Conservation (phyloP, 2,329 filamentous ascomycete species). For the Meredithiella fracta region DNA sequence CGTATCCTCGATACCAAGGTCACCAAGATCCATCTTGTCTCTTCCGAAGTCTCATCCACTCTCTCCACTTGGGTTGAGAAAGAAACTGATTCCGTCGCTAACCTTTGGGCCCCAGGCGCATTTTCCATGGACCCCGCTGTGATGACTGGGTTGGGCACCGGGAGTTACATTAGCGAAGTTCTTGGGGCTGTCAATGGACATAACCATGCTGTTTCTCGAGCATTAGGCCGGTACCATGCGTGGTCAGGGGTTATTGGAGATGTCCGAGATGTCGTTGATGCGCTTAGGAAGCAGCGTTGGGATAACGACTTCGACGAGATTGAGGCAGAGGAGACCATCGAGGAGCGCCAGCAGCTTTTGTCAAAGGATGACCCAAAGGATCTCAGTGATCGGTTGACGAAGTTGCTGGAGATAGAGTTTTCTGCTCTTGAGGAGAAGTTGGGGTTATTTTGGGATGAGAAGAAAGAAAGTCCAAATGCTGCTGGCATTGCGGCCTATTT, state of each 20-base stretch:
- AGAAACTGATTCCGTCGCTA: conserved; percentile 31
- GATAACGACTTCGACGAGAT: conserved; percentile 59
- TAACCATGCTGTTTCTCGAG: conserved; percentile 46
- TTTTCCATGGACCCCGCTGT: conserved; percentile 50
- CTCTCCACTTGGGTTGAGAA: conserved; percentile 44
- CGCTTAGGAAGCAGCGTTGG: conserved; percentile 53
- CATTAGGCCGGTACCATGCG: conserved; percentile 46
- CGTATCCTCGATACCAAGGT: conserved; percentile 47
- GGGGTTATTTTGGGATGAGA: conserved; percentile 31
- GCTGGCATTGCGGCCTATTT: conserved; percentile 47
- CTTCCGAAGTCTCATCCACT: conserved; percentile 44
- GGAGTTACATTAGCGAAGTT: conserved; percentile 52
- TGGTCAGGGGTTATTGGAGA: conserved; percentile 64
- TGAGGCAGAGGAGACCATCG: conserved; percentile 55
- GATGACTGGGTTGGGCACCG: conserved; percentile 25
- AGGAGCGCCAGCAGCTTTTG: conserved; percentile 48
- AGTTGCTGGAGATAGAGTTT: conserved; percentile 40
- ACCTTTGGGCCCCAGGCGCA: conserved; percentile 46
- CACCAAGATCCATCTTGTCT: conserved; percentile 46
- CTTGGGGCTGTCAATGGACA: conserved; percentile 55
- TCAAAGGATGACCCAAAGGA: conserved; percentile 55
- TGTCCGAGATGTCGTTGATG: conserved; percentile 44
- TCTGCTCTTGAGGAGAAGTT: conserved; percentile 40
- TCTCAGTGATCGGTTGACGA: conserved; percentile 42
- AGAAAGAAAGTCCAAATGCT: conserved; percentile 29